Evolutionary conservation across 345 rosid species (phyloP).

Genomic region (Heritiera littoralis): DNA sequence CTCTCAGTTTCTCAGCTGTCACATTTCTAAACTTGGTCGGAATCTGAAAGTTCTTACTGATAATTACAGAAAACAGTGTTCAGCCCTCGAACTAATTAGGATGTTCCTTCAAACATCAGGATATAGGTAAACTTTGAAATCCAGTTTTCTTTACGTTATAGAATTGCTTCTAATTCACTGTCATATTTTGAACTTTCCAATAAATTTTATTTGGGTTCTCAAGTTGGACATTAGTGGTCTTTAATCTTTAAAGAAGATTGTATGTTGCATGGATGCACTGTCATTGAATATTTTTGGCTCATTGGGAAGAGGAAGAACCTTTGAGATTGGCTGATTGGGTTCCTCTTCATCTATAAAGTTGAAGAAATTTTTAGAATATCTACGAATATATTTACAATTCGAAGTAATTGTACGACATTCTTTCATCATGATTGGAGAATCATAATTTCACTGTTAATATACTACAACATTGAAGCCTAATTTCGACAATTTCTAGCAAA

Average conservation of each 20-base stretch:
- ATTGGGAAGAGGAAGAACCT: background rate
- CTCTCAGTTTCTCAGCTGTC: constrained; percentile 69
- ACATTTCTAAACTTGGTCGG: constrained; percentile 69
- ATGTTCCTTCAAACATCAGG: constrained; percentile 85
- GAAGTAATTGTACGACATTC: background rate
- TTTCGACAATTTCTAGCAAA: constrained; percentile 10
- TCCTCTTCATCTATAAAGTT: too few relatives aligned
- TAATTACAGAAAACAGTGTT: constrained; percentile 81
- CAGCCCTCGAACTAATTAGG: constrained; percentile 75
- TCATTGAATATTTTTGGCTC: background rate
- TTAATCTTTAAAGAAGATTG: background rate
- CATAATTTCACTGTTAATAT: background rate
- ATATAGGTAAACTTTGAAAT: constrained; percentile 47
- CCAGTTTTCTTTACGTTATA: constrained; percentile 7
- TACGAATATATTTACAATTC: background rate
- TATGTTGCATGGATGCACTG: background rate
- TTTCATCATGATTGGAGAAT: background rate
- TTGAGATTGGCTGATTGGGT: background rate
- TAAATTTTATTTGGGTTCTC: constrained; percentile 5
- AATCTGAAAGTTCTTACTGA: constrained; percentile 74
- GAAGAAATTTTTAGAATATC: background rate
- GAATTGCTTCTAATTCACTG: background rate
- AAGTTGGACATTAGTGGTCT: background rate
- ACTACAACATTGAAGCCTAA: background rate
- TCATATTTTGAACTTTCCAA: background rate